Evolutionary conservation across 257 asterid genomes (phyloP).

Genomic region (Solanum appendiculatum): DNA sequence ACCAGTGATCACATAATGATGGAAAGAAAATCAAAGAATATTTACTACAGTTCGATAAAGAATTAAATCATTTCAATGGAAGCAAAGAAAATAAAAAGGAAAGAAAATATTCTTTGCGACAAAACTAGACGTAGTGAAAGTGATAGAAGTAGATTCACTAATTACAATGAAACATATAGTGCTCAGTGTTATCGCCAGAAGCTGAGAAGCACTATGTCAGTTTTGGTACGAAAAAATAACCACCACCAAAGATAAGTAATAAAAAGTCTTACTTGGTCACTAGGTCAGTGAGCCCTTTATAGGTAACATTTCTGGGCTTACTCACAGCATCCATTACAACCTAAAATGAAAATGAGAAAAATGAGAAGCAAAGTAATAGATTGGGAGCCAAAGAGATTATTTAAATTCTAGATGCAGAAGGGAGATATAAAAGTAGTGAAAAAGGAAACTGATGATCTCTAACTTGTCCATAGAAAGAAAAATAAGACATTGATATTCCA

Average conservation of each 20-base stretch:
- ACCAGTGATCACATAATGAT: neutral
- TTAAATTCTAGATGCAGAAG: neutral
- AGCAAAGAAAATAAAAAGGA: neutral
- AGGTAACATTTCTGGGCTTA: conserved; percentile 73
- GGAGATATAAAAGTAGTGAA: neutral
- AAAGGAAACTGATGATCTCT: neutral
- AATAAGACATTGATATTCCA: neutral
- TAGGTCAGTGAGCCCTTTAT: conserved; percentile 81
- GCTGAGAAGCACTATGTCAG: neutral
- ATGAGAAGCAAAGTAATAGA: too few relatives aligned
- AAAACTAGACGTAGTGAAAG: neutral
- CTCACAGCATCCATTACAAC: too few relatives aligned
- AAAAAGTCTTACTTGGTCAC: too few relatives aligned
- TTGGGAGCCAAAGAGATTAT: neutral
- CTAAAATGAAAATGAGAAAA: too few relatives aligned
- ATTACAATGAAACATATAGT: neutral
- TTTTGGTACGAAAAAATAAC: too few relatives aligned
- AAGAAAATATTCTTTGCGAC: neutral
- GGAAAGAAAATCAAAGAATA: neutral
- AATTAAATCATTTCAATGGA: neutral
- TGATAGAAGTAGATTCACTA: neutral
- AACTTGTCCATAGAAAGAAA: neutral
- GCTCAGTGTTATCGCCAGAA: neutral
- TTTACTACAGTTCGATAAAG: neutral
- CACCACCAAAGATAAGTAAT: too few relatives aligned